phyloP scores from a whole-genome alignment of 2,329 filamentous ascomycete genomes.

The Cordyceps javanica region DNA sequence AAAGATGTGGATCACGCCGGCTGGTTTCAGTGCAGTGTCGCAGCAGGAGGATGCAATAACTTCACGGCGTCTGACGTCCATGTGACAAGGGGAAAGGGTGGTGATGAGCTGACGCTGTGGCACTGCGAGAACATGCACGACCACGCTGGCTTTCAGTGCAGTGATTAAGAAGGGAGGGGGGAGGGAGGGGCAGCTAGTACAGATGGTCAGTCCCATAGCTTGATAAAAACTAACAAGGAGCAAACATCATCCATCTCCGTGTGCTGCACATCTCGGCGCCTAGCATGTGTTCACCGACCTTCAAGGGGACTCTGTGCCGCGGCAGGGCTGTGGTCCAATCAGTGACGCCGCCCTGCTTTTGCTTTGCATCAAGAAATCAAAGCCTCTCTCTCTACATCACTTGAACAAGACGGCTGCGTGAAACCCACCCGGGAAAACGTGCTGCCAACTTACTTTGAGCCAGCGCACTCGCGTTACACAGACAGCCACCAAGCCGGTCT shows the following conservation, averaged over 20 bases:
- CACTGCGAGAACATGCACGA: constrained; percentile 13
- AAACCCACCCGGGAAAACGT: background rate
- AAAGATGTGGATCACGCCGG: constrained; percentile 20
- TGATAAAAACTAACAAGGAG: no score
- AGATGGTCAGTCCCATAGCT: no score
- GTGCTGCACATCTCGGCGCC: background rate
- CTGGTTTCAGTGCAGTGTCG: constrained; percentile 27
- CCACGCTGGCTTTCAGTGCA: constrained; percentile 6
- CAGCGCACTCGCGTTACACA: constrained; percentile 6
- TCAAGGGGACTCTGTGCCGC: background rate
- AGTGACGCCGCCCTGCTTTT: background rate
- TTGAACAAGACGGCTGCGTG: background rate
- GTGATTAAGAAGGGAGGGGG: no score
- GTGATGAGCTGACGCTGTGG: constrained; percentile 13
- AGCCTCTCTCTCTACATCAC: background rate
- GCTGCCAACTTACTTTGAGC: background rate
- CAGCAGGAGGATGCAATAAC: constrained; percentile 26
- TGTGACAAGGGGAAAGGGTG: constrained; percentile 16
- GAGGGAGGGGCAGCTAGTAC: no score
- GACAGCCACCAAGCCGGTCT: background rate
- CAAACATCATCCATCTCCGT: background rate
- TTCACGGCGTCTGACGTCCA: constrained; percentile 22
- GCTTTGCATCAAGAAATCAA: background rate
- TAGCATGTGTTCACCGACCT: background rate
- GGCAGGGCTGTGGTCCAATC: background rate